These are phyloP conservation scores for Macadamia integrifolia DNA, from an alignment of 164 flowering plant species.

Conservation along the genomic window DNA sequence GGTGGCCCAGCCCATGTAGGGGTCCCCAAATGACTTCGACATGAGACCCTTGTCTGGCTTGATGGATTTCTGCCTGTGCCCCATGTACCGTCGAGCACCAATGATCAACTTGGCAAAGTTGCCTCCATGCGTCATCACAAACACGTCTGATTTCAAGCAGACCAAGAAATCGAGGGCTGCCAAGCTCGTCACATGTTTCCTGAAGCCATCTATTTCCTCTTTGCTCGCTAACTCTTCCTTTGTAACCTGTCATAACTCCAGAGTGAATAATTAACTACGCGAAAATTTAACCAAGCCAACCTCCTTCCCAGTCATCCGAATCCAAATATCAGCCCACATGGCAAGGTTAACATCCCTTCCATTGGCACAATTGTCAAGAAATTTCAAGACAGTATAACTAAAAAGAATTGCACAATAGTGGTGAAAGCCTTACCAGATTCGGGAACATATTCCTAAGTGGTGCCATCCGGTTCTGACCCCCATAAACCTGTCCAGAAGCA, in stretches of 20 bases:
- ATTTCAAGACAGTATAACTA: neutral
- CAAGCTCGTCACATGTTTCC: conserved; percentile 91
- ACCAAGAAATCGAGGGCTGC: conserved; percentile 97
- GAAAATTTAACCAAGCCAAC: too few species aligned
- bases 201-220: conserved; percentile 73
- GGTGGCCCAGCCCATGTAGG: conserved; percentile 96
- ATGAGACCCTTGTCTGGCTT: conserved; percentile 97
- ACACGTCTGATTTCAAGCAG: conserved; percentile 91
- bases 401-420: neutral
- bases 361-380: too few species aligned
- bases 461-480: conserved; percentile 97
- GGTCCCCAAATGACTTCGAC: conserved; percentile 99
- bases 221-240: conserved; percentile 83
- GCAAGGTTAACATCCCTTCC: too few species aligned
- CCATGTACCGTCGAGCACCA: conserved; percentile 92
- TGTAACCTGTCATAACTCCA: conserved; percentile 54
- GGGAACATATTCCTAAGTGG: conserved; percentile 98
- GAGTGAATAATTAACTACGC: neutral
- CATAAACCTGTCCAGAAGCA: conserved; percentile 98
- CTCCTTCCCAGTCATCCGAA: too few species aligned
- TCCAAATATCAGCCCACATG: too few species aligned
- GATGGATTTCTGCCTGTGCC: conserved; percentile 84
- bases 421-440: conserved; percentile 54
- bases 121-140: conserved; percentile 98
- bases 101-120: conserved; percentile 92